A percentile compares a stretch with the other conserved stretches of the same genome.
These are phyloP conservation scores for Salvia sclarea DNA, from an alignment of 305 asterid species.

Conservation along the genomic window DNA sequence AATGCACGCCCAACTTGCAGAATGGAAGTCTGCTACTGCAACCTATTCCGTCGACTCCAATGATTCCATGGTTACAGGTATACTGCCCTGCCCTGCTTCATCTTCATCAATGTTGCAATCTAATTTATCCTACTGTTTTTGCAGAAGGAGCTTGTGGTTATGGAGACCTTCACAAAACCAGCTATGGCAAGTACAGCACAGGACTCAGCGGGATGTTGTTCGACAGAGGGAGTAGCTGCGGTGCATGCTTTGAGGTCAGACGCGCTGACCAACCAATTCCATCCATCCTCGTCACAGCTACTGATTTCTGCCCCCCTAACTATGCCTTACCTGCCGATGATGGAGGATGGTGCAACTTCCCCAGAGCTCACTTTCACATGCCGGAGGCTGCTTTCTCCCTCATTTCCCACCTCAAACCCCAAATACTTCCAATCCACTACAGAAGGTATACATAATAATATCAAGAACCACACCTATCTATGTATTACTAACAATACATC, in stretches of 20 bases:
- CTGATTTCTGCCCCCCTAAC: constrained; percentile 44
- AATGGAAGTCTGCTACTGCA: constrained; percentile 43
- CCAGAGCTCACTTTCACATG: constrained; percentile 42
- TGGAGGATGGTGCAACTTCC: constrained; percentile 50
- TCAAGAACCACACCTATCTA: too few relatives aligned
- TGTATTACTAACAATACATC: too few relatives aligned
- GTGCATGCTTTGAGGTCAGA: constrained; percentile 42
- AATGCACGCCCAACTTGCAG: constrained; percentile 26
- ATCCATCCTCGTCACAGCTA: constrained; percentile 37
- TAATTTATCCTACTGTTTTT: neutral
- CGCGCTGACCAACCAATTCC: constrained; percentile 34
- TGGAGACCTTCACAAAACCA: constrained; percentile 38
- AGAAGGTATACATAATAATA: constrained; percentile 27
- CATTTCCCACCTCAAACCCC: constrained; percentile 34
- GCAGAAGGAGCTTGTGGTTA: constrained; percentile 44
- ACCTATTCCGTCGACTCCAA: constrained; percentile 34
- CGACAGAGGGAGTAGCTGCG: constrained; percentile 42
- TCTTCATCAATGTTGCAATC: too few relatives aligned
- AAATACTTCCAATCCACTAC: constrained; percentile 31
- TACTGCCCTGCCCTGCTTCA: neutral
- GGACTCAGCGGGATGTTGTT: constrained; percentile 38
- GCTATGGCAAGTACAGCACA: constrained; percentile 35
- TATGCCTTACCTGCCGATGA: constrained; percentile 36
- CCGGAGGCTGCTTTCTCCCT: constrained; percentile 36
- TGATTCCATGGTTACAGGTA: constrained; percentile 36